phyloP scores from a whole-genome alignment of 345 rosid genomes.

The Litchi chinensis region DNA sequence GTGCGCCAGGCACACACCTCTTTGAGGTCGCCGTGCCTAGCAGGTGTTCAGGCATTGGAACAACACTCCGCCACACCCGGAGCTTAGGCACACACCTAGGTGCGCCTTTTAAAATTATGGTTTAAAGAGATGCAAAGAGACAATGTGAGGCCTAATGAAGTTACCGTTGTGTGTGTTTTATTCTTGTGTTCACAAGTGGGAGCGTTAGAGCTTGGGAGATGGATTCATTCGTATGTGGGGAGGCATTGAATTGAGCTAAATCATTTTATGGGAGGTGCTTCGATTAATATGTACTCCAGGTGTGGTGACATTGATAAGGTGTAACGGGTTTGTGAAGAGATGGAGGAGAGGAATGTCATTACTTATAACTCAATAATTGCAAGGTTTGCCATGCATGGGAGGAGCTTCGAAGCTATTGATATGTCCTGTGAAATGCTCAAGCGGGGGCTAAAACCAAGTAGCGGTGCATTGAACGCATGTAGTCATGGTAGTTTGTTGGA shows the following conservation, averaged over 20 bases:
- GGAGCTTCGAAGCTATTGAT: constrained; percentile 47
- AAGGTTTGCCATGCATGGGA: constrained; percentile 66
- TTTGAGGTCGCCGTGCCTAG: too few relatives aligned
- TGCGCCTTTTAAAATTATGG: too few relatives aligned
- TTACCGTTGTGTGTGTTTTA: constrained; percentile 62
- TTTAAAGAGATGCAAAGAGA: constrained; percentile 63
- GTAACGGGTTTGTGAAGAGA: too few relatives aligned
- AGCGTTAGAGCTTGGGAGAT: constrained; percentile 62
- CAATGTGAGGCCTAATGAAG: constrained; percentile 45
- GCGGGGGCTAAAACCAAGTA: constrained; percentile 46
- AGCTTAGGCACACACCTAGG: too few relatives aligned
- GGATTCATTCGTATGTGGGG: constrained; percentile 57
- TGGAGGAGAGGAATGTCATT: constrained; percentile 45
- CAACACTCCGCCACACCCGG: too few relatives aligned
- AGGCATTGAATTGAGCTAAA: constrained; percentile 43
- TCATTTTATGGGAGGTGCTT: constrained; percentile 59
- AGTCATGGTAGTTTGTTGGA: constrained; percentile 66
- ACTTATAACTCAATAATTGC: constrained; percentile 63
- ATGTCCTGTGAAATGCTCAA: constrained; percentile 46
- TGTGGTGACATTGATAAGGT: constrained; percentile 41
- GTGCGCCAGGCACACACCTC: too few relatives aligned
- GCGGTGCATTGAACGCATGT: constrained; percentile 56
- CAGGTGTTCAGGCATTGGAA: too few relatives aligned
- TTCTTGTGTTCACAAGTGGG: constrained; percentile 64
- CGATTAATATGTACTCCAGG: constrained; percentile 61